Evolutionary conservation across 2,329 filamentous ascomycete genomes (phyloP).

Genomic region (Dactylellina cionopaga): DNA sequence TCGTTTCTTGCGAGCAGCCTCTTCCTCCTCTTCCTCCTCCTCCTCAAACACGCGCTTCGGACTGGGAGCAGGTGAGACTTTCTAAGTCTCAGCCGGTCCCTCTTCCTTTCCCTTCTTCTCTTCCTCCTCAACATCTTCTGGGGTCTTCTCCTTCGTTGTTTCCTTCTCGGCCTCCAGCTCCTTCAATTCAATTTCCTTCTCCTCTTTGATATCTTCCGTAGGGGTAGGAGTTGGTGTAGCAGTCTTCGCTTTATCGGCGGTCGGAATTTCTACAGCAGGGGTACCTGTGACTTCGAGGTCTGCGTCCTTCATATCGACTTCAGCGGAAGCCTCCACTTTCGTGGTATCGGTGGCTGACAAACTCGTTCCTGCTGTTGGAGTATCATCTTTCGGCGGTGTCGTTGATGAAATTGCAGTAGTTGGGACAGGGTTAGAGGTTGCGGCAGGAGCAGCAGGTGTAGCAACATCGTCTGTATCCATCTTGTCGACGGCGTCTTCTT

Average conservation of each 20-base stretch:
- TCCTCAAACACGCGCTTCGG: constrained; percentile 31
- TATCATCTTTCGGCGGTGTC: constrained; percentile 32
- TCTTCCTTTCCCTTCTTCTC: constrained; percentile 32
- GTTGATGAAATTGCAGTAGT: background rate
- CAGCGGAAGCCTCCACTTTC: constrained; percentile 38
- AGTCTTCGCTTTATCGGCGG: constrained; percentile 42
- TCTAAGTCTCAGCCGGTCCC: constrained; percentile 32
- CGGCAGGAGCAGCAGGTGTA: constrained; percentile 36
- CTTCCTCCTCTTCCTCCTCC: constrained; percentile 47
- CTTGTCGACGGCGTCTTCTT: constrained; percentile 52
- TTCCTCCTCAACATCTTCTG: constrained; percentile 3
- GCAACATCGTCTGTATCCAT: constrained; percentile 49
- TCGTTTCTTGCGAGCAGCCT: constrained; percentile 26
- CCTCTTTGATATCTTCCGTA: constrained; percentile 41
- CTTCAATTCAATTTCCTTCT: constrained; percentile 53
- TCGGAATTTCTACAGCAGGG: constrained; percentile 35
- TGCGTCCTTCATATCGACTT: constrained; percentile 53
- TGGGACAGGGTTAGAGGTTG: constrained; percentile 10
- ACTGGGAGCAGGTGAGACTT: constrained; percentile 24
- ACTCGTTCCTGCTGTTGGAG: constrained; percentile 21
- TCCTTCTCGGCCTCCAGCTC: constrained; percentile 28
- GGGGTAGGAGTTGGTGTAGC: constrained; percentile 1
- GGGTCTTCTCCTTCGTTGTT: constrained; percentile 3
- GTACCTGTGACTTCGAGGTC: constrained; percentile 39
- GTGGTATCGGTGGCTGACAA: constrained; percentile 8